Percentiles rank a stretch among this genome's conserved stretches.
Evolutionary conservation across 257 asterid species (phyloP).

Genomic region (Solanum paucissectum): DNA sequence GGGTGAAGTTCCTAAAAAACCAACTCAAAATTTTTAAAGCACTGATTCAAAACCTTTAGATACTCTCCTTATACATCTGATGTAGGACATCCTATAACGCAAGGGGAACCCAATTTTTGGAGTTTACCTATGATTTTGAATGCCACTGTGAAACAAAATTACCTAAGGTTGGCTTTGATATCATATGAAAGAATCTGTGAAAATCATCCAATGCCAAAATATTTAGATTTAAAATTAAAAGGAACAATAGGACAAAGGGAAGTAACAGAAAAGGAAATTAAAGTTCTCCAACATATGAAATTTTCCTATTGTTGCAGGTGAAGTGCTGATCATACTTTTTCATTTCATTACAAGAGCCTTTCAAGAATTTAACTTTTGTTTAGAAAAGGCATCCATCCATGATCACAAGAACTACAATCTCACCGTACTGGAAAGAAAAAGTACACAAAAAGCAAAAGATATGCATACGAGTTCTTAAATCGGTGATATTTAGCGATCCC

Average conservation of each 20-base stretch:
- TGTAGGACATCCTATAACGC: neutral
- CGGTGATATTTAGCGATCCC: neutral
- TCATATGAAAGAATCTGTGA: neutral
- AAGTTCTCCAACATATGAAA: neutral
- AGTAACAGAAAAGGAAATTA: neutral
- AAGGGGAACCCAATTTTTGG: neutral
- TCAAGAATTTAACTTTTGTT: neutral
- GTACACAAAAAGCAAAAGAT: neutral
- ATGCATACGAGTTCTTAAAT: neutral
- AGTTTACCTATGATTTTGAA: neutral
- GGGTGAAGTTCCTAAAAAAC: neutral
- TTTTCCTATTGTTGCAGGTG: neutral
- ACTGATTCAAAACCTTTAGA: neutral
- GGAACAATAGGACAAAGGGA: neutral
- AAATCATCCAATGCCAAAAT: neutral
- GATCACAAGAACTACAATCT: neutral
- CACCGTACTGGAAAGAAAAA: neutral
- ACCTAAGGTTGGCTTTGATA: neutral
- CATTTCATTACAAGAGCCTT: neutral
- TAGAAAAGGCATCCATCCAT: neutral
- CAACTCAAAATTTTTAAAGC: neutral
- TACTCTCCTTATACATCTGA: neutral
- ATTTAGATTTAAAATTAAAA: neutral
- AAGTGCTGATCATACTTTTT: neutral
- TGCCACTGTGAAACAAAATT: neutral